Base-by-base conservation (phyloP, 2,329 filamentous ascomycete genomes). In the Raffaelea albimanens region DNA sequence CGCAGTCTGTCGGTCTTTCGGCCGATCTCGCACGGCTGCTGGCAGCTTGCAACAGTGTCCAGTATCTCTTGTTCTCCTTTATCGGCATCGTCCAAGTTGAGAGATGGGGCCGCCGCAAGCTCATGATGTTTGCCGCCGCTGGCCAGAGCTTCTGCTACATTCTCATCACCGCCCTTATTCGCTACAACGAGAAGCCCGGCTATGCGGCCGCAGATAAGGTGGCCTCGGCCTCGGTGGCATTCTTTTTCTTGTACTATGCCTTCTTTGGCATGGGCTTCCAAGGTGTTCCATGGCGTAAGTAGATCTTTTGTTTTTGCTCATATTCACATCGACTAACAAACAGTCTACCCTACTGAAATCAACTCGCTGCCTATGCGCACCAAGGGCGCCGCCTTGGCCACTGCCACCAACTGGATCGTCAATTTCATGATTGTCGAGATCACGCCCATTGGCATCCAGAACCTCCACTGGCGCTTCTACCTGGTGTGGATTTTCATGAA, bases 401-500 rank as follows among this genome's bases (percentile, higher is more conserved):
- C 62, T 4, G 62, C 61, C 44, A 64, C 61, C 0, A 58, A 65
- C 45, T 67, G 65, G 64, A 25, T 46, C 21, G 40, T 41, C 34
- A 64, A 62, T 50, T 63, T 61, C 44, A 29, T 29, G 25, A 29
- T 29, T 13, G 25, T 29, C 7, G 25, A 29, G 13, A 29, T 67
- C 41, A 67, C 62, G 0, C 61, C 64, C 0, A 57, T 59, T 7
- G 64, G 61, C 5, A 64, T 64, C 40, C 57, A 67, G 19, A 70
- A 68, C 18, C 61, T 77, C 0, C 66, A 67, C 1, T 77, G 71
- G 66, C 67, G 65, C 29, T 77, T 72, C 57, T 78, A 67, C 61
- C 66, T 77, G 38, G 67, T 78, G 43, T 78, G 68, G 64, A 67
- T 69, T 1, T 65, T 71, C 9, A 67, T 73, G 46, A 72, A 69